A percentile compares a stretch with the other conserved stretches of the same genome.
phyloP scores from a whole-genome alignment of 1,284 basidiomycete genomes.

The Mycena sp. region DNA sequence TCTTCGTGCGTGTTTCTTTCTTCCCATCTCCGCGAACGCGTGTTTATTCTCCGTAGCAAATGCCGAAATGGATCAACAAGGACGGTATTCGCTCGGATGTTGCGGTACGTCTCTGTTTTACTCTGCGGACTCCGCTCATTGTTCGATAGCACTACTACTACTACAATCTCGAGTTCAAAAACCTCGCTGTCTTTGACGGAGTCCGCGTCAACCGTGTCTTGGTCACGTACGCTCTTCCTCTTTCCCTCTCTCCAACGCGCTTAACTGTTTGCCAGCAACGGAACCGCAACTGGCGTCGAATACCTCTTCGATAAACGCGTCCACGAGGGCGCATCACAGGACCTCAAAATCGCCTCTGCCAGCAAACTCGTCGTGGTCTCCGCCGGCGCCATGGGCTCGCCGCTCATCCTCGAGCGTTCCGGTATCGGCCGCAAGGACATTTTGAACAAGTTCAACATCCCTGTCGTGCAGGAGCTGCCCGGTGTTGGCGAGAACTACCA shows the following conservation, averaged over 20 bases:
- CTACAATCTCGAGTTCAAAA: slow-evolving; percentile 57
- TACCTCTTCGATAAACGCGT: slow-evolving; percentile 45
- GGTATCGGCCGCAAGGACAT: slow-evolving; percentile 56
- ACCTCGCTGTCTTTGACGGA: slow-evolving; percentile 50
- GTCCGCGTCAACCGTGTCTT: slow-evolving; percentile 55
- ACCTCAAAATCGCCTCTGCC: slow-evolving; percentile 42
- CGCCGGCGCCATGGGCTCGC: slow-evolving; percentile 60
- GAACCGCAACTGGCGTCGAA: slow-evolving; percentile 56
- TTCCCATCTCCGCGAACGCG: neutral
- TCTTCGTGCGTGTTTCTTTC: neutral
- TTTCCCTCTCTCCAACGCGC: neutral
- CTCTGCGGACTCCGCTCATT: slow-evolving; percentile 4
- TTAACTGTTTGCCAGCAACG: neutral
- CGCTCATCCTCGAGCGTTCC: slow-evolving; percentile 61
- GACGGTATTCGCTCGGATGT: slow-evolving; percentile 64
- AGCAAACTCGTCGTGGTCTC: slow-evolving; percentile 55
- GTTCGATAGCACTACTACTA: slow-evolving; percentile 54
- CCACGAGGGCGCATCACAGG: neutral
- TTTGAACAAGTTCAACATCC: slow-evolving; percentile 51
- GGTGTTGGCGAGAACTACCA: slow-evolving; percentile 64
- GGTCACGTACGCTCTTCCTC: slow-evolving; percentile 51
- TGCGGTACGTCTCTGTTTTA: slow-evolving; percentile 36
- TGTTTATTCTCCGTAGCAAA: slow-evolving; percentile 39
- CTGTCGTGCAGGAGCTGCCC: slow-evolving; percentile 56
- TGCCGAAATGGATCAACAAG: slow-evolving; percentile 59